A percentile compares a stretch with the other conserved stretches of the same genome.
Evolutionary conservation across 129 eudicot species (phyloP).

Genomic region (Centella asiatica): DNA sequence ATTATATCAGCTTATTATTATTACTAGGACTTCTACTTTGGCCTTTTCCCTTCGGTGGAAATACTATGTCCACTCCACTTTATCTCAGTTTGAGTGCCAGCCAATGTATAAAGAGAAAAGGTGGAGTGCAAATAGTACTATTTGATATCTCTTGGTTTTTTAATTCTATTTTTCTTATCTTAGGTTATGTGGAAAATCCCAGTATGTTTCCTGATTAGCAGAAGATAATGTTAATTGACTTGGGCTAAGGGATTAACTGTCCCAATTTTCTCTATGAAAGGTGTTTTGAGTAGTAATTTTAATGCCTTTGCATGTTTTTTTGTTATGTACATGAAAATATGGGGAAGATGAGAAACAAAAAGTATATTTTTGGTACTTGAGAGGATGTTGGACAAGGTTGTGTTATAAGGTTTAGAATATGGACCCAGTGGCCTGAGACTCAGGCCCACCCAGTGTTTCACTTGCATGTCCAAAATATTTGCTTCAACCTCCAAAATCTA

Average conservation of each 20-base stretch:
- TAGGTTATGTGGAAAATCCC: not conserved
- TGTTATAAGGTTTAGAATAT: not conserved
- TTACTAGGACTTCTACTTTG: not conserved
- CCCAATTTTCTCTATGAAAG: not conserved
- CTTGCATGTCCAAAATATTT: not conserved
- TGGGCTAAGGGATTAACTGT: not conserved
- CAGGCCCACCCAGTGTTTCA: not conserved
- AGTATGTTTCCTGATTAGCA: not conserved
- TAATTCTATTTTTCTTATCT: not conserved
- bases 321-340: not conserved
- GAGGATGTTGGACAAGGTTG: not conserved
- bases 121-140: conserved; percentile 9
- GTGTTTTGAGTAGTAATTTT: not conserved
- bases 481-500: too few species aligned
- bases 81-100: conserved; percentile 2
- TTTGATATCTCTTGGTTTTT: conserved; percentile 1
- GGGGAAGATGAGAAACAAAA: not conserved
- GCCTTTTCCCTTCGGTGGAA: not conserved
- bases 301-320: not conserved
- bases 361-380: not conserved
- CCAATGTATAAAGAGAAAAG: not conserved
- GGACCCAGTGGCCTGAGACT: conserved; percentile 4
- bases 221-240: not conserved
- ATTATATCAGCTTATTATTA: not conserved
- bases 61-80: conserved; percentile 9